Evolutionary conservation across 192 early-diverging fungal genomes (phyloP).

Genomic region (Coemansia sp.): DNA sequence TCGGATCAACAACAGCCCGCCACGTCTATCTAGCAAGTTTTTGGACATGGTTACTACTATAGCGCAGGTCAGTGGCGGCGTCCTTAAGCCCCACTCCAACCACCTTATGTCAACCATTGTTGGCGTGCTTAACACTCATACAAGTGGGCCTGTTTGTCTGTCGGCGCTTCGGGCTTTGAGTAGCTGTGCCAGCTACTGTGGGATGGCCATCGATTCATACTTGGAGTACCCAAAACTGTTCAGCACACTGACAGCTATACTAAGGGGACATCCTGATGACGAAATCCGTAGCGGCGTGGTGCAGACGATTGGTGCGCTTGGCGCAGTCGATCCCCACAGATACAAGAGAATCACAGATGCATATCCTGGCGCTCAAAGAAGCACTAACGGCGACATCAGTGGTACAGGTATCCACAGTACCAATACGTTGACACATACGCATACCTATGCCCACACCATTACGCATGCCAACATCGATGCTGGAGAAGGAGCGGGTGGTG

Average conservation of each 20-base stretch:
- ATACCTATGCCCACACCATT: too few relatives aligned
- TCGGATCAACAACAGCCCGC: constrained; percentile 73
- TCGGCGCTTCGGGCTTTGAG: constrained; percentile 86
- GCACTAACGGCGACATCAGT: background rate
- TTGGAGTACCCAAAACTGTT: constrained; percentile 84
- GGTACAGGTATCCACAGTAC: background rate
- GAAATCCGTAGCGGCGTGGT: constrained; percentile 80
- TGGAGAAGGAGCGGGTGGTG: background rate
- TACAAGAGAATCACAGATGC: constrained; percentile 31
- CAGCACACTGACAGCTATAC: constrained; percentile 70
- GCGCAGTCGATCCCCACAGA: constrained; percentile 91
- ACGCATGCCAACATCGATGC: background rate
- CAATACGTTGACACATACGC: too few relatives aligned
- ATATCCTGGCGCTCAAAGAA: background rate
- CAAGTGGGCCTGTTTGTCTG: constrained; percentile 77
- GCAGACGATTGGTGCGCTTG: constrained; percentile 89
- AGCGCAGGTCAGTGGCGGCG: constrained; percentile 79
- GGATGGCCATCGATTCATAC: constrained; percentile 88
- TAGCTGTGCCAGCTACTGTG: constrained; percentile 81
- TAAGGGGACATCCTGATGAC: constrained; percentile 76
- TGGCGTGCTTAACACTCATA: constrained; percentile 86
- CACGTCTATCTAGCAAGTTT: constrained; percentile 60
- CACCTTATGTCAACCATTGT: constrained; percentile 83
- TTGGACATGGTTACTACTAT: constrained; percentile 71
- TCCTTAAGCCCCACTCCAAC: constrained; percentile 77